Evolutionary conservation across 805 yeast species (phyloP).

Genomic region (Candida succiphila): DNA sequence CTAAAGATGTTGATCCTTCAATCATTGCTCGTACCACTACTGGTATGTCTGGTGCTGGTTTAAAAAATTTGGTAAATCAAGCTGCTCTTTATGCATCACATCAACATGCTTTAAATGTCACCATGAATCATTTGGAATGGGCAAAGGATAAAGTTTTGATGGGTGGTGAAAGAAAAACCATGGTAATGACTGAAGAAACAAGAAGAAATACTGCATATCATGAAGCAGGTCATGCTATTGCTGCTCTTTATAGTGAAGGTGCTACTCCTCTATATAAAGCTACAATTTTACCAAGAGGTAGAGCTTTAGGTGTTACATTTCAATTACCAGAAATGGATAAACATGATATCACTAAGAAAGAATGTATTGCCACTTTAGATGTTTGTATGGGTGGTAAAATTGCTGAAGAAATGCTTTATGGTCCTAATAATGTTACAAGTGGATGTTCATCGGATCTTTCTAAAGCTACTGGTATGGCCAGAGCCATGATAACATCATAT

Average conservation of each 20-base stretch:
- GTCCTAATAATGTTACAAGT: conserved; percentile 84
- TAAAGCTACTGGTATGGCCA: conserved; percentile 84
- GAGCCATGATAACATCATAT: conserved; percentile 93
- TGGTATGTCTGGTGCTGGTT: conserved; percentile 96
- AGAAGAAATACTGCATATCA: conserved; percentile 93
- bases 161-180: conserved; percentile 97
- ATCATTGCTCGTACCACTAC: conserved; percentile 95
- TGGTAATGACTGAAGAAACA: conserved; percentile 95
- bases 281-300: conserved; percentile 91
- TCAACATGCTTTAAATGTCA: conserved; percentile 80
- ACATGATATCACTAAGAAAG: conserved; percentile 82
- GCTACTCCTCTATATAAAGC: conserved; percentile 96
- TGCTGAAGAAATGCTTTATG: conserved; percentile 91
- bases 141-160: conserved; percentile 95
- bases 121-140: conserved; percentile 93
- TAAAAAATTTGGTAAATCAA: conserved; percentile 91
- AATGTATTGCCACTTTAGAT: conserved; percentile 85
- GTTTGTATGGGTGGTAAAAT: conserved; percentile 99
- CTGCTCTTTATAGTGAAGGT: conserved; percentile 90
- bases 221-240: conserved; percentile 98
- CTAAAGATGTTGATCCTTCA: conserved; percentile 78
- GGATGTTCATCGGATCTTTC: conserved; percentile 92
- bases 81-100: conserved; percentile 98
- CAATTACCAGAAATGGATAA: conserved; percentile 98
- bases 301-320: conserved; percentile 94